A percentile compares a stretch with the other conserved stretches of the same genome.
phyloP scores from a whole-genome alignment of 805 yeast species.

The Lipomyces japonicus region DNA sequence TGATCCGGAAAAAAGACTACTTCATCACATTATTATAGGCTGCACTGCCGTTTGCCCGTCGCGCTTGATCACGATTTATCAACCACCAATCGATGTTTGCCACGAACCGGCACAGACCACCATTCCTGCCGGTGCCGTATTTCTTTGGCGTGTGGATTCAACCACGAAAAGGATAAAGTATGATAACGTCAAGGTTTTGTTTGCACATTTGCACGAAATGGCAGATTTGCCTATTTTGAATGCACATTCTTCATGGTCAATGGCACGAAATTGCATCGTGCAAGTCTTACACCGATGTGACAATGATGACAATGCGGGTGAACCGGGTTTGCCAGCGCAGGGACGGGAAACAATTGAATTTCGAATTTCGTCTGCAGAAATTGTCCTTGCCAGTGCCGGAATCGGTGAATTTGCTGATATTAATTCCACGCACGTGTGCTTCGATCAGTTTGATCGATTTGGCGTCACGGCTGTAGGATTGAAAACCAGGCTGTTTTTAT shows the following conservation, averaged over 20 bases:
- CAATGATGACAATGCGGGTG: not conserved
- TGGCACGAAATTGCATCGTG: constrained; percentile 6
- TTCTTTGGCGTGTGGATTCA: constrained; percentile 10
- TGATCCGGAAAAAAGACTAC: constrained; percentile 11
- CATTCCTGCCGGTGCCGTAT: constrained; percentile 8
- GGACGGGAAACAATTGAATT: constrained; percentile 5
- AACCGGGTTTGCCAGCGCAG: not conserved
- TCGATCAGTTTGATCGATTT: constrained; percentile 11
- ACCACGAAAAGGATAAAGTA: not conserved
- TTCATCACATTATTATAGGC: constrained; percentile 17
- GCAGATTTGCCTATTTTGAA: constrained; percentile 5
- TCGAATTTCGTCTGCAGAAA: constrained; percentile 5
- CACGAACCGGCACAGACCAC: not conserved
- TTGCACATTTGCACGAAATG: not conserved
- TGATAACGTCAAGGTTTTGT: not conserved
- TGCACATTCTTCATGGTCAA: constrained; percentile 19
- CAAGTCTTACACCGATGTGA: constrained; percentile 22
- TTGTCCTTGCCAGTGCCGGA: constrained; percentile 15
- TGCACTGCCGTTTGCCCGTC: constrained; percentile 14
- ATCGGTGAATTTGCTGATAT: constrained; percentile 19
- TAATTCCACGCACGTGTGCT: constrained; percentile 3
- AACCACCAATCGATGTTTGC: not conserved
- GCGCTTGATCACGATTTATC: constrained; percentile 7
- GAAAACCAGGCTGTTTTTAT: constrained; percentile 17
- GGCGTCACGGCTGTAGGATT: constrained; percentile 14